Evolutionary conservation across 2,329 filamentous ascomycete genomes (phyloP).

Genomic region (Ophiostoma sp.): DNA sequence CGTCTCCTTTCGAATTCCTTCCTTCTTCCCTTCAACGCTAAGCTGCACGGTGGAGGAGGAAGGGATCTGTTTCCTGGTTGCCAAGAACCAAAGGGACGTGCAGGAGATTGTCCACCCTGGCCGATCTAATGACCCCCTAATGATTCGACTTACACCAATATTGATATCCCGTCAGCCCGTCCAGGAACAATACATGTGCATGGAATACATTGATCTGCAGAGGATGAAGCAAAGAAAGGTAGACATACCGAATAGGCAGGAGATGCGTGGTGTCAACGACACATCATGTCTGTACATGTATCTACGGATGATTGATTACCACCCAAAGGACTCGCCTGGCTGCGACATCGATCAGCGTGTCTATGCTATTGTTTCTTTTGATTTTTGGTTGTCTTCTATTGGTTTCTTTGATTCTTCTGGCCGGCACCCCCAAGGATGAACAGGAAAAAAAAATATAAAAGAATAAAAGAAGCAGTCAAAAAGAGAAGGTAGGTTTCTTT

Average conservation of each 20-base stretch:
- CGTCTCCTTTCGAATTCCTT: too few relatives aligned
- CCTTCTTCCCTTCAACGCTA: neutral
- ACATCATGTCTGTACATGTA: neutral
- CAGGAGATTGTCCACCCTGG: slow-evolving; percentile 7
- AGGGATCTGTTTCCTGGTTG: neutral
- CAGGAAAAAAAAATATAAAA: too few relatives aligned
- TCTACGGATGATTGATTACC: neutral
- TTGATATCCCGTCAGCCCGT: too few relatives aligned
- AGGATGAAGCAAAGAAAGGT: too few relatives aligned
- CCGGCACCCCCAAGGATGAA: neutral
- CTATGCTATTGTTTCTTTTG: neutral
- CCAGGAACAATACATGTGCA: too few relatives aligned
- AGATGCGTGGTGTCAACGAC: neutral
- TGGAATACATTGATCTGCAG: too few relatives aligned
- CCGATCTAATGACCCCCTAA: slow-evolving; percentile 7
- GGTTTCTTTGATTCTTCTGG: neutral
- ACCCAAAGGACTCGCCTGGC: too few relatives aligned
- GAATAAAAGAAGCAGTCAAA: too few relatives aligned
- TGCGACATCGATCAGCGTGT: neutral
- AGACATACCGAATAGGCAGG: neutral
- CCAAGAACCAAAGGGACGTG: neutral
- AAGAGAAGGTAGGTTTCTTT: too few relatives aligned
- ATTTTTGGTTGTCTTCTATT: neutral
- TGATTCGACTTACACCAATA: neutral
- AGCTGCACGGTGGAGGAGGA: neutral